Base-by-base conservation (phyloP, 805 yeast species). In the Yamadazyma ubonensis region DNA sequence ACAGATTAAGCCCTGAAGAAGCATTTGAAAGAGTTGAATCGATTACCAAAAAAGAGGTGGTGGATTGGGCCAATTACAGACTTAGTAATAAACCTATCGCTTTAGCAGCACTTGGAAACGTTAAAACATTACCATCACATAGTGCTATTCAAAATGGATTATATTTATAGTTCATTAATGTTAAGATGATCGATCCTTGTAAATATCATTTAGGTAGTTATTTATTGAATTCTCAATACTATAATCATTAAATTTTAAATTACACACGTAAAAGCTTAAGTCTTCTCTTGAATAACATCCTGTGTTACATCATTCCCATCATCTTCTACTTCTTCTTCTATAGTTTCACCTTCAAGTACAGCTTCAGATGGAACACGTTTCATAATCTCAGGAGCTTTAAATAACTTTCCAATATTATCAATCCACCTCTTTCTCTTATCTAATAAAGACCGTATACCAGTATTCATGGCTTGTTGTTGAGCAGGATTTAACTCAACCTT, bases 341-440 rank as follows among this genome's bases (percentile, higher is more conserved):
- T 57, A 23, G 49, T 55, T n/a, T 50, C 62, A 15, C 55, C 57
- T 16, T 54, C 66, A 44, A 89, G 83, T 6, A 86, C 71, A 9
- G 80, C 68, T 38, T 73, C 78, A 12, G 58, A 59, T 2, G 96
- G 96, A 41, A 84, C 79, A 17, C 93, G 66, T 58, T 85, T 76
- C 90, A 89, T 87, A 31, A 78, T 65, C 47, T 82, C 79, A 12
- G 70, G 70, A 18, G 81, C 73, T 43, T 67, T 70, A 63, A 93
- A 93, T 37, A 91, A 73, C 23, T 90, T 88, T 1, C 98, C 98
- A 47, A 93, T 87, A 57, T 83, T 86, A 16, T 75, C 76, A 27
- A 90, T 83, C 99, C 99, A 93, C 52, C 93, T 79, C 40, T 61
- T 67, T 39, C 98, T 76, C 65, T 93, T 93, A 49, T 91, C 97